Percentiles rank a stretch among this genome's conserved stretches.
Conservation (phyloP, 2,329 filamentous ascomycete genomes). For the Beauveria caledonica region DNA sequence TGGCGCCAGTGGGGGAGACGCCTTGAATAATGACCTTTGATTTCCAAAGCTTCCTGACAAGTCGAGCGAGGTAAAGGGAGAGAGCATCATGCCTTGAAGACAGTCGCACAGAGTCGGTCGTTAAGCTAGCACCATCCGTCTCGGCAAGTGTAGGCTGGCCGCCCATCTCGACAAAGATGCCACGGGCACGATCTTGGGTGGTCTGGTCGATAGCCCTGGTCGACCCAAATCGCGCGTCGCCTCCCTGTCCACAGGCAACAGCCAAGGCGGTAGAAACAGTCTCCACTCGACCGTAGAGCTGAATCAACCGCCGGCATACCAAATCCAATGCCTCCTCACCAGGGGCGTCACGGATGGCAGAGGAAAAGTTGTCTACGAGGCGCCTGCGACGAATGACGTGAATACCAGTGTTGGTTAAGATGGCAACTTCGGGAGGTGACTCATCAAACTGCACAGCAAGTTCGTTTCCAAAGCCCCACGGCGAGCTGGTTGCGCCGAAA, state of each 20-base stretch:
- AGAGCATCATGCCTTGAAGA: constrained; percentile 87
- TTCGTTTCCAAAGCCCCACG: constrained; percentile 86
- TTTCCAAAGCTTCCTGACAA: constrained; percentile 88
- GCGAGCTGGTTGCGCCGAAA: constrained; percentile 59
- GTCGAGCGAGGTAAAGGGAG: constrained; percentile 74
- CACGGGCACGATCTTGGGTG: constrained; percentile 75
- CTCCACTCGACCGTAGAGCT: constrained; percentile 79
- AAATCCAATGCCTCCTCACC: constrained; percentile 74
- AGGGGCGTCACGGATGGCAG: constrained; percentile 63
- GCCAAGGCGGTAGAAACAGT: constrained; percentile 85
- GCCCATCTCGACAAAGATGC: constrained; percentile 86
- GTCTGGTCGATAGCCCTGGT: constrained; percentile 74
- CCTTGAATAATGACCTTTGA: constrained; percentile 58
- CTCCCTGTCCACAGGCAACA: constrained; percentile 89
- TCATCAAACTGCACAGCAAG: constrained; percentile 92
- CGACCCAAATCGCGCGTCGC: constrained; percentile 63
- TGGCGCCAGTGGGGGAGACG: constrained; percentile 45
- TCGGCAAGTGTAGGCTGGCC: constrained; percentile 81
- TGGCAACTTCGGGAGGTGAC: constrained; percentile 71
- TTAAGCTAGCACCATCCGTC: constrained; percentile 59
- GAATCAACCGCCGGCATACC: constrained; percentile 76
- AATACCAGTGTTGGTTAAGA: constrained; percentile 85
- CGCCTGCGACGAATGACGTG: constrained; percentile 77
- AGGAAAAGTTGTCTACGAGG: constrained; percentile 86
- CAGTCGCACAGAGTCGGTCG: constrained; percentile 74